A percentile compares a stretch with the other conserved stretches of the same genome.
Evolutionary conservation across 352 stramenopile genomes (phyloP).

Genomic region (Halophytophthora polymorphica): DNA sequence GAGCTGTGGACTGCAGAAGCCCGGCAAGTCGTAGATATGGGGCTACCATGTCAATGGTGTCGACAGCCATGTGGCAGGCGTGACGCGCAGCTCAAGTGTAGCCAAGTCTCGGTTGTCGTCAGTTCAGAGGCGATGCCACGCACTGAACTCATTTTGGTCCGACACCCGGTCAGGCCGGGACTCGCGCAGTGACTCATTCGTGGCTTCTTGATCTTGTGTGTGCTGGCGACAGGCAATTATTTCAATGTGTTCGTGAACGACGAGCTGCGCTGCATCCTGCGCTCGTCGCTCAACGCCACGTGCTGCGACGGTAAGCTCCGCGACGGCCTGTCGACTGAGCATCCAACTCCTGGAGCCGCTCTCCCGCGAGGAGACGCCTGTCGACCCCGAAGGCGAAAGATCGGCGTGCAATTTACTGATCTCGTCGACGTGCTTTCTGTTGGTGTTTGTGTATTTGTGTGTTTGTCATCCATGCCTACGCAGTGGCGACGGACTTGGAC

Average conservation of each 20-base stretch:
- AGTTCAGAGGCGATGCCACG: constrained; percentile 22
- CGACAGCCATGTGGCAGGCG: no score
- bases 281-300: constrained; percentile 67
- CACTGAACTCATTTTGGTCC: constrained; percentile 42
- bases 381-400: no score
- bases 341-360: neutral
- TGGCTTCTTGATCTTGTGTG: constrained; percentile 1
- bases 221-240: constrained; percentile 61
- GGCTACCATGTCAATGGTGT: no score
- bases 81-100: no score
- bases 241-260: constrained; percentile 87
- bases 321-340: neutral
- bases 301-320: constrained; percentile 65
- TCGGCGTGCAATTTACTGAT: no score
- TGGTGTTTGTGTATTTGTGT: neutral
- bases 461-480: constrained; percentile 3
- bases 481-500: constrained; percentile 66
- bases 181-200: no score
- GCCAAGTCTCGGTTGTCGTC: constrained; percentile 1
- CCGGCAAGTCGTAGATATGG: no score
- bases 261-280: constrained; percentile 69
- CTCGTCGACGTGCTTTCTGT: constrained; percentile 7
- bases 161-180: constrained; percentile 6
- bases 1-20: no score
- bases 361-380: no score